Evolutionary conservation across 164 flowering plant genomes (phyloP), one percentile per base, ranked within the genome.

Genomic region (Tetracentron sinense): DNA sequence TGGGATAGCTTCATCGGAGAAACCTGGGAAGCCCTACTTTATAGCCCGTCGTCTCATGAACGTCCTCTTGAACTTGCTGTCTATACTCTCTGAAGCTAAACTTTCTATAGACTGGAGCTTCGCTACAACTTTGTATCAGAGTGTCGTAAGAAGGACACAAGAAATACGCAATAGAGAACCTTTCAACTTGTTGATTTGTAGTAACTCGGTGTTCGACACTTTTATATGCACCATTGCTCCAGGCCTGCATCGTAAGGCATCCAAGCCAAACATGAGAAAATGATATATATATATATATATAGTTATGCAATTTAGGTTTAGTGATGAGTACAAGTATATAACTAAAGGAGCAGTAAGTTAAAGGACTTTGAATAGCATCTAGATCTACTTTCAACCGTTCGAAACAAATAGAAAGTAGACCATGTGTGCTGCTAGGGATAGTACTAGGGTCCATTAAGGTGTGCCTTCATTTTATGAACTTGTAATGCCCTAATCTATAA

Each of bases 11-110:
- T 70, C 65, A 70, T 21, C 66, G 46, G 42, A 77, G 78, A 75
- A 91, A 88, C 71, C 91, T 81, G 22, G 86, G 75, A 22, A 92
- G 90, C 0, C 97, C 97, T 16, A 89, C 70, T 68, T 92, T 92
- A 64, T 62, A 57, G 25, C 97, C 97, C 22, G 68, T 66, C 5
- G 53, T 71, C 33, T 70, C n/a, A n/a, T n/a, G 65, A 53, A 92
- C 92, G 72, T 89, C 97, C 1, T 79, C 77, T 38, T 84, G 83
- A 16, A 92, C 89, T 59, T 89, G 88, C 44, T 76, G 64, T 57
- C 82, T 79, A 63, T 61, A 92, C 52, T 92, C 94, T 42, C 76
- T 63, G 57, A 87, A 92, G 82, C 81, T 92, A 67, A 92, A 92
- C 35, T 74, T 73, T 54, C 69, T 75, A 31, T 89, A 88, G 11